Evolutionary conservation across 768 basidiomycete genomes (phyloP).

Genomic region (Paxillus rubicundulus): DNA sequence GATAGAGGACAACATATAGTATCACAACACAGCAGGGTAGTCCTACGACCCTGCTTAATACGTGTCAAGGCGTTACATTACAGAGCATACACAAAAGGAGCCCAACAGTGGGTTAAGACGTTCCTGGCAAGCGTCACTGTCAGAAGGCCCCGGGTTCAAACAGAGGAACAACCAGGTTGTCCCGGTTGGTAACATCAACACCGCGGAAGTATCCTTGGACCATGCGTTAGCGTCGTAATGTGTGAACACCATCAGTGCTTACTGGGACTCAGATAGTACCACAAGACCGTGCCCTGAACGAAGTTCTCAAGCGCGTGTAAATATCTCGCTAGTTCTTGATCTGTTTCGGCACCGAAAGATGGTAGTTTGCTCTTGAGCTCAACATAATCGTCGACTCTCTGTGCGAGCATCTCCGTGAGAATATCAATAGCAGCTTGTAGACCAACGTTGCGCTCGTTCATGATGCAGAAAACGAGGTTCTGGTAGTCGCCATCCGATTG

Average conservation of each 20-base stretch:
- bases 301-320: constrained; percentile 37
- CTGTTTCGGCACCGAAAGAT: constrained; percentile 35
- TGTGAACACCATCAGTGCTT: constrained; percentile 13
- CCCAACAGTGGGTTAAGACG: not conserved
- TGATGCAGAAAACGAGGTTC: constrained; percentile 40
- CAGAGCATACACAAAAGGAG: constrained; percentile 16
- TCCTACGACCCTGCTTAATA: constrained; percentile 16
- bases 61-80: constrained; percentile 13
- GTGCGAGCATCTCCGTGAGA: constrained; percentile 36
- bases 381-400: constrained; percentile 35
- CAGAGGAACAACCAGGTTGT: constrained; percentile 28
- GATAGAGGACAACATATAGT: constrained; percentile 9
- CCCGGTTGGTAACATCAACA: constrained; percentile 31
- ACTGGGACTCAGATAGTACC: constrained; percentile 42
- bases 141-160: constrained; percentile 27
- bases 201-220: constrained; percentile 33
- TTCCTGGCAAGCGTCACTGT: constrained; percentile 2
- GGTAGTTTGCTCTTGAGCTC: constrained; percentile 32
- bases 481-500: constrained; percentile 40
- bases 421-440: constrained; percentile 36
- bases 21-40: constrained; percentile 13
- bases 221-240: constrained; percentile 10
- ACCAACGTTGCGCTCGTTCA: constrained; percentile 33
- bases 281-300: constrained; percentile 38
- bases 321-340: constrained; percentile 34